phyloP scores from a whole-genome alignment of 1,284 basidiomycete species.

The Apiotrichum montevideense region DNA sequence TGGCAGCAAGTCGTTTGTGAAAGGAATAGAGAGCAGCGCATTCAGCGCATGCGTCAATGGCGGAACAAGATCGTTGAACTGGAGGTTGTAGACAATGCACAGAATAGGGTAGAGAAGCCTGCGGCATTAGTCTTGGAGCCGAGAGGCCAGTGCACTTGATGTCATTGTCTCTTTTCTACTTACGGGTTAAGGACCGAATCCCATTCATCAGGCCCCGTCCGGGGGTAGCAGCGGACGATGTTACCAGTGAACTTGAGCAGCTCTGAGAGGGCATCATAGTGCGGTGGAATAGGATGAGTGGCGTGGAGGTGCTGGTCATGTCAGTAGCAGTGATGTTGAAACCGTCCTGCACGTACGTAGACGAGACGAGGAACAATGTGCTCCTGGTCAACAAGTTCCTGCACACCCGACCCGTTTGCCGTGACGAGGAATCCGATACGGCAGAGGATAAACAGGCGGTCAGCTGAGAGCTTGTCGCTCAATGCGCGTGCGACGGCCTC shows the following conservation, averaged over 20 bases:
- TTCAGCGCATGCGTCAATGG: slow-evolving; percentile 38
- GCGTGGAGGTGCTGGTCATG: slow-evolving; percentile 17
- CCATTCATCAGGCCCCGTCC: slow-evolving; percentile 22
- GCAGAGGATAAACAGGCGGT: slow-evolving; percentile 37
- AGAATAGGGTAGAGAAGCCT: slow-evolving; percentile 30
- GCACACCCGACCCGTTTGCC: slow-evolving; percentile 26
- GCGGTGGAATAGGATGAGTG: slow-evolving; percentile 12
- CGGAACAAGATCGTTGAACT: slow-evolving; percentile 26
- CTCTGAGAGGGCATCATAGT: slow-evolving; percentile 35
- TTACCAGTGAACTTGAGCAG: slow-evolving; percentile 43
- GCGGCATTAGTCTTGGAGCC: background rate
- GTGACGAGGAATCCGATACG: slow-evolving; percentile 41
- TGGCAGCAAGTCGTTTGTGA: slow-evolving; percentile 21
- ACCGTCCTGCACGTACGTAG: slow-evolving; percentile 25
- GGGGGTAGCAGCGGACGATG: slow-evolving; percentile 36
- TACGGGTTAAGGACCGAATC: slow-evolving; percentile 32
- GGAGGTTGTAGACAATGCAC: slow-evolving; percentile 25
- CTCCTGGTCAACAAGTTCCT: slow-evolving; percentile 33
- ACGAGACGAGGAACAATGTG: slow-evolving; percentile 28
- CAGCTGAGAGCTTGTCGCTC: slow-evolving; percentile 14
- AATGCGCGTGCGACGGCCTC: slow-evolving; percentile 29
- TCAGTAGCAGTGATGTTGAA: background rate
- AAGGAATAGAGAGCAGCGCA: slow-evolving; percentile 36
- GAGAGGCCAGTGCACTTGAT: background rate
- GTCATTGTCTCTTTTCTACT: slow-evolving; percentile 3